Base-by-base conservation (phyloP, 2,329 filamentous ascomycete genomes). In the Sporothrix protearum region DNA sequence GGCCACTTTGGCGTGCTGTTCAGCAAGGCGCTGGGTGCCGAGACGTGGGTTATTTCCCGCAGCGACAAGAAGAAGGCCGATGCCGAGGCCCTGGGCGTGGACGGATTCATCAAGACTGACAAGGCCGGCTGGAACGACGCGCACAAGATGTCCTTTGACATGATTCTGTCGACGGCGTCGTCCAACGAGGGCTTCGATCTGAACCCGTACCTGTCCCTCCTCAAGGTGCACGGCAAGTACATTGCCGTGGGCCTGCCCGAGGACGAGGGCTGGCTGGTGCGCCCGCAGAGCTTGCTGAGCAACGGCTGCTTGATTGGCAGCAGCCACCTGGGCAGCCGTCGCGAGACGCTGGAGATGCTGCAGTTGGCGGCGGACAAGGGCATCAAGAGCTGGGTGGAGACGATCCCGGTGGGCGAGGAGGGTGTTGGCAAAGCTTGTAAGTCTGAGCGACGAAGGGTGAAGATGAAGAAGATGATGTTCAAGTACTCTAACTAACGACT, bases 151-250 rank as follows among this genome's bases (percentile, higher is more conserved):
- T 88, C 86, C 1, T 93, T 94, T 76, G 92, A 94, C 82, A 85
- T 94, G 76, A 91, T 94, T 79, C 80, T 94, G 83, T 92, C 91
- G 85, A 90, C 88, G 8, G 90, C 91, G 76, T 91, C 88, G 77
- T 88, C 86, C 51, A 90, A 88, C 68, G 87, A 89, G 68, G 85
- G 85, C 61, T 92, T 93, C 81, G 87, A 92, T 77, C 82, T 93
- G 33, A 81, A 82, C 69, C 85, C 90, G 74, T 96, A 96, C 83
- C 87, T 96, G 77, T 88, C 87, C 73, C 86, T 94, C 76, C 86
- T 96, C 79, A 93, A 95, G 81, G 89, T 95, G 72, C 92, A 94
- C 82, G 92, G 91, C 72, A 87, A 86, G 78, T 96, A 91, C 88
- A 88, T 95, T 79, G 92, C 87, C 77, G 91, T 95, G 69, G 92